Percentiles rank a stretch among this genome's conserved stretches.
phyloP scores from a whole-genome alignment of 2,329 filamentous ascomycete genomes.

The Talaromyces albobiverticillius region DNA sequence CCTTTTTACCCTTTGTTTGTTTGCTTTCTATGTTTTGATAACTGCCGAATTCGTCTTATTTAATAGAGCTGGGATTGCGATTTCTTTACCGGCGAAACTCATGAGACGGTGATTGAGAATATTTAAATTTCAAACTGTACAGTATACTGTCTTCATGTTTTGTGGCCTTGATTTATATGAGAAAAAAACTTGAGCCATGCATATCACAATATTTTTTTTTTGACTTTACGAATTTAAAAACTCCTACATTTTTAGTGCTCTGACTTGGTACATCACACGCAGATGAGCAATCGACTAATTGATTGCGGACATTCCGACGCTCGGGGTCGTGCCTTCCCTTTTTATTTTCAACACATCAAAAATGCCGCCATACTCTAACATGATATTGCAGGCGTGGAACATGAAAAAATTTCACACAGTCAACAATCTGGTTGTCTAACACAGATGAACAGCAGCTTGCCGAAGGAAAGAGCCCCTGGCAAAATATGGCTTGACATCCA shows the following conservation, averaged over 20 bases:
- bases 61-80: conserved; percentile 11
- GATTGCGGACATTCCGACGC: no score
- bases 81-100: conserved; percentile 16
- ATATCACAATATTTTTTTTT: conserved; percentile 12
- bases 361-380: no score
- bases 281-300: no score
- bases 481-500: no score
- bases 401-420: no score
- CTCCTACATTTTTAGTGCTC: not conserved
- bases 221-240: not conserved
- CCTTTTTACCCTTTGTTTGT: not conserved
- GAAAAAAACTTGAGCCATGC: conserved; percentile 10
- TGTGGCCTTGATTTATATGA: conserved; percentile 3
- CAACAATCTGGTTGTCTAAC: no score
- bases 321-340: no score
- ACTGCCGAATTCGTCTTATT: not conserved
- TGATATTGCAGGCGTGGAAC: no score
- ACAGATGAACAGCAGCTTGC: no score
- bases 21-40: not conserved
- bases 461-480: not conserved
- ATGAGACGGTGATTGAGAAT: conserved; percentile 14
- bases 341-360: no score
- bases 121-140: conserved; percentile 12
- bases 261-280: no score
- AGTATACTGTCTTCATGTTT: conserved; percentile 15